Evolutionary conservation across 495 filamentous ascomycete species (phyloP), one percentile per base, ranked within the genome.

Genomic region (Durotheca rogersii): DNA sequence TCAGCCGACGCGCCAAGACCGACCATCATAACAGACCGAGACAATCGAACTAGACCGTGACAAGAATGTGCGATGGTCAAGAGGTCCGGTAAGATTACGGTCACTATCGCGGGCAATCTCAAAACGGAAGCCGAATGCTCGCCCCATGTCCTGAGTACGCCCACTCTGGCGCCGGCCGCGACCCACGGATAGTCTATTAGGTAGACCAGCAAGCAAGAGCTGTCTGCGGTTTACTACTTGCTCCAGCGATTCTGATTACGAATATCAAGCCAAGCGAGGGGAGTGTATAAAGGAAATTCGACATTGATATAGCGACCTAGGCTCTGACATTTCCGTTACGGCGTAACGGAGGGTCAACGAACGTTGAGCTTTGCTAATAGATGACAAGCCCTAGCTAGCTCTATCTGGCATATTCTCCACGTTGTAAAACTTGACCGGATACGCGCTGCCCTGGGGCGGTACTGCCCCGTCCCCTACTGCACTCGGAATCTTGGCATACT

Each of bases 51-150:
- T 64, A 64, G 39, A 46, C 61, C 58, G 36, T 51, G 61, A 64
- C 41, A 52, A 64, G 61, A 64, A 64, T 64, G 61, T 64, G 61
- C 40, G 40, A 58, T 58, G 35, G 27, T 51, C 41, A 32, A 53
- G 45, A 54, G 37, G 34, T 29, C 46, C 41, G 29, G 16, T 39
- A 21, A 23, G 47, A 41, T 35, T 37, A 37, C 15, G 31, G 33
- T 19, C 32, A 45, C 27, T 7, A 53, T 19, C 29, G 47, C 12
- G 47, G 46, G 47, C 41, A 54, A 42, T 46, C 56, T 51, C 36
- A 34, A 59, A 54, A 32, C 46, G 56, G 56, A 53, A 59, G 56
- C 33, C 51, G 41, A 41, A 21, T 53, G 1, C 17, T 45, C n/a
- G n/a, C n/a, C 33, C 20, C 39, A 49, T 49, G 44, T 35, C 42